A percentile compares a stretch with the other conserved stretches of the same genome.
These are phyloP conservation scores for Fusarium dimerum DNA, from an alignment of 2,329 filamentous ascomycete genomes.

Conservation along the genomic window DNA sequence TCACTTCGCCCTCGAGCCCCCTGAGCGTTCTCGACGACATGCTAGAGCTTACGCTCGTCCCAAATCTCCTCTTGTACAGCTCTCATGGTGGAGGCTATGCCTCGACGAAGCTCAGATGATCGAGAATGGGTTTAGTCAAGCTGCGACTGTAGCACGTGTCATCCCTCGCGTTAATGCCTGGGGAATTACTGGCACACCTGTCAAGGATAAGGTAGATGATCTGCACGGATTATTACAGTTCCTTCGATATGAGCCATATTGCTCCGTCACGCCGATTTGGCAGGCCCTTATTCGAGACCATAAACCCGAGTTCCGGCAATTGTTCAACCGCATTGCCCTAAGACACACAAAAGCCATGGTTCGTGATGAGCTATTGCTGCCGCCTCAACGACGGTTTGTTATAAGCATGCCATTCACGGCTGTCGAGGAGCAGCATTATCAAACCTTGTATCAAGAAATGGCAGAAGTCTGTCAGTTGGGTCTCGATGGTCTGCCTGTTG, in stretches of 20 bases:
- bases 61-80: constrained; percentile 75
- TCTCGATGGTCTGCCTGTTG: constrained; percentile 61
- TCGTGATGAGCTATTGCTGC: constrained; percentile 75
- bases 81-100: constrained; percentile 86
- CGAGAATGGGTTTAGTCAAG: constrained; percentile 82
- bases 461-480: constrained; percentile 68
- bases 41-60: constrained; percentile 65
- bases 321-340: constrained; percentile 74
- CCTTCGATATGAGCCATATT: constrained; percentile 76
- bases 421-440: constrained; percentile 89
- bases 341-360: constrained; percentile 85
- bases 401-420: constrained; percentile 89
- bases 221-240: constrained; percentile 81
- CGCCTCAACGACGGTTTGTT: constrained; percentile 80
- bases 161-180: constrained; percentile 86
- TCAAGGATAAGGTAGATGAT: constrained; percentile 77
- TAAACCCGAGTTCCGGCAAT: constrained; percentile 62
- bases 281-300: constrained; percentile 62
- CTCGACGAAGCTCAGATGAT: constrained; percentile 88
- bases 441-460: constrained; percentile 74
- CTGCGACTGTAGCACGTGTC: constrained; percentile 75
- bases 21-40: constrained; percentile 67
- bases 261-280: constrained; percentile 66
- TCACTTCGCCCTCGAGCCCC: constrained; percentile 70
- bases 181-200: constrained; percentile 86